These are phyloP conservation scores for Globisporangium okanoganense DNA, from an alignment of 352 stramenopile species.

Conservation along the genomic window DNA sequence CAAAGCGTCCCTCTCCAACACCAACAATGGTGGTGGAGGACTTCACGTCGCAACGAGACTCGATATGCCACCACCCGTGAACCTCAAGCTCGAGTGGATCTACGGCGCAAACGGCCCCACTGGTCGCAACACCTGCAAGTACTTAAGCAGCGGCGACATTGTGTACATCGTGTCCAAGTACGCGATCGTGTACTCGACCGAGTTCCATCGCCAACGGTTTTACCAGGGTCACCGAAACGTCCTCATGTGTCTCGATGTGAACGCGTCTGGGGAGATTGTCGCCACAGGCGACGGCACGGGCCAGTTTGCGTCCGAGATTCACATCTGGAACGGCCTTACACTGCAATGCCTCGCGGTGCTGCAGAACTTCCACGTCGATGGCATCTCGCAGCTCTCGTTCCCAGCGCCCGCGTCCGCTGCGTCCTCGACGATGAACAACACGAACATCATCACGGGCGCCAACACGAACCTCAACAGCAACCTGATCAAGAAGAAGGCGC, in stretches of 20 bases:
- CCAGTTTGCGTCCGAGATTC: conserved; percentile 37
- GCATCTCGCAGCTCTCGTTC: conserved; percentile 53
- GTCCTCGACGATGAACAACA: conserved; percentile 32
- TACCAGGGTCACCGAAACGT: conserved; percentile 58
- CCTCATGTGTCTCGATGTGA: conserved; percentile 65
- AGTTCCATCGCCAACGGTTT: conserved; percentile 59
- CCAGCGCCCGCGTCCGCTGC: conserved; percentile 44
- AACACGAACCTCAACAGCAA: conserved; percentile 34
- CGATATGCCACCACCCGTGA: conserved; percentile 50
- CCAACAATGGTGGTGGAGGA: not conserved
- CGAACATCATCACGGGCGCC: conserved; percentile 21
- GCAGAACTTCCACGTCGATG: conserved; percentile 55
- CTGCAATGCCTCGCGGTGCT: conserved; percentile 71
- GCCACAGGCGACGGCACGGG: conserved; percentile 44
- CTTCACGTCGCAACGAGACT: not conserved
- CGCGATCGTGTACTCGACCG: conserved; percentile 63
- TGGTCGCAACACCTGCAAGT: conserved; percentile 41
- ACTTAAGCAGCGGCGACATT: conserved; percentile 48
- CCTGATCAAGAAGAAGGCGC: conserved; percentile 48
- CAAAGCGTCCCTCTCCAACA: not conserved
- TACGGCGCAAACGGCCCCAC: conserved; percentile 56
- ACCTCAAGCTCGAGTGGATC: conserved; percentile 73
- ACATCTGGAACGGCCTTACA: conserved; percentile 62
- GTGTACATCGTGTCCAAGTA: conserved; percentile 78
- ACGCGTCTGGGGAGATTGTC: conserved; percentile 52